Conservation (phyloP, 345 rosid species). For the Melaleuca quinquenervia region DNA sequence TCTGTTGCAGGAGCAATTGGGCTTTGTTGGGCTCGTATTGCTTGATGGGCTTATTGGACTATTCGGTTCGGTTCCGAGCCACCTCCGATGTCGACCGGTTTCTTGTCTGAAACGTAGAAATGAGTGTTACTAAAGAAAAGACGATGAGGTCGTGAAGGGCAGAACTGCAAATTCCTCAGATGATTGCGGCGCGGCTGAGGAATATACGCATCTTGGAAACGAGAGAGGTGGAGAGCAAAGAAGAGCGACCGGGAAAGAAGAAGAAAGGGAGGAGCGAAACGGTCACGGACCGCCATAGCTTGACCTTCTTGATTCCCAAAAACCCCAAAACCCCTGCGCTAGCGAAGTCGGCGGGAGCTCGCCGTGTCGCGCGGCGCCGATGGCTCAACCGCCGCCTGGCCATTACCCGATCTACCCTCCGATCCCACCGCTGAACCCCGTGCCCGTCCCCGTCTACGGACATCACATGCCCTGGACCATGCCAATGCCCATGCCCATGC, state of each 20-base stretch:
- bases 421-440: neutral
- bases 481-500: neutral
- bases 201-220: neutral
- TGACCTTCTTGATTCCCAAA: neutral
- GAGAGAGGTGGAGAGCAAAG: neutral
- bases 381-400: neutral
- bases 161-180: neutral
- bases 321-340: neutral
- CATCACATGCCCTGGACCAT: neutral
- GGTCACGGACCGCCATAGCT: neutral
- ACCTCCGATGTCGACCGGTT: rapidly evolving
- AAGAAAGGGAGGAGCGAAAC: neutral
- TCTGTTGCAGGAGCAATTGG: rapidly evolving
- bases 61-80: neutral
- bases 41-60: neutral
- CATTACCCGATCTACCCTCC: neutral
- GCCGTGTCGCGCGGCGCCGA: neutral
- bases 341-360: neutral
- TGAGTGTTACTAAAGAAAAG: rapidly evolving
- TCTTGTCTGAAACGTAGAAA: rapidly evolving
- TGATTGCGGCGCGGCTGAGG: neutral
- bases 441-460: neutral
- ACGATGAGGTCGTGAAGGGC: neutral
- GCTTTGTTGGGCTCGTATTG: neutral
- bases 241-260: neutral